A percentile compares a stretch with the other conserved stretches of the same genome.
Conservation (phyloP, 164 flowering plant genomes). For the Nelumbo lutea region DNA sequence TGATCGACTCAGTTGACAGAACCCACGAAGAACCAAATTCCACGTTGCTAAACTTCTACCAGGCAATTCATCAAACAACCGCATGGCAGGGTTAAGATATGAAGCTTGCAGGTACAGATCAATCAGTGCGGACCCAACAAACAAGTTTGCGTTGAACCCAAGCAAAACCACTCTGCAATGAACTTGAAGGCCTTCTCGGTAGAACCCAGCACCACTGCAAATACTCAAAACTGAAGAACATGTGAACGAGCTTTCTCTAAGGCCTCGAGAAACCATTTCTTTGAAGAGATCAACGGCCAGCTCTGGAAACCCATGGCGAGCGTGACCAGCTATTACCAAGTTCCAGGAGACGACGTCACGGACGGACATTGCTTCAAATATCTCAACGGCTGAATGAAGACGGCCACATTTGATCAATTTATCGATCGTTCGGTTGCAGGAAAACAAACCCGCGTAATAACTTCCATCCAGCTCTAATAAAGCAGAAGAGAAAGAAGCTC, state of each 20-base stretch:
- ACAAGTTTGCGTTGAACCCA: slow-evolving; percentile 48
- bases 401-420: slow-evolving; percentile 36
- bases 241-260: slow-evolving; percentile 49
- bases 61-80: slow-evolving; percentile 44
- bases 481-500: slow-evolving; percentile 2
- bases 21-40: slow-evolving; percentile 58
- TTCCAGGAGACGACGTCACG: slow-evolving; percentile 59
- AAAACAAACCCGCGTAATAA: slow-evolving; percentile 16
- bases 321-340: slow-evolving; percentile 46
- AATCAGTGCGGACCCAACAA: slow-evolving; percentile 48
- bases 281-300: slow-evolving; percentile 33
- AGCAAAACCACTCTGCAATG: slow-evolving; percentile 50
- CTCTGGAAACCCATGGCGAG: slow-evolving; percentile 28
- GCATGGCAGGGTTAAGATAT: slow-evolving; percentile 25
- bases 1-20: slow-evolving; percentile 36
- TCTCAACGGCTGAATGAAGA: slow-evolving; percentile 29
- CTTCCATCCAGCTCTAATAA: background rate
- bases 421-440: slow-evolving; percentile 33
- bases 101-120: slow-evolving; percentile 53
- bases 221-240: slow-evolving; percentile 52
- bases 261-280: slow-evolving; percentile 47
- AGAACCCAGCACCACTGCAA: slow-evolving; percentile 35
- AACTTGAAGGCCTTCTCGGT: slow-evolving; percentile 45
- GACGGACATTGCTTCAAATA: slow-evolving; percentile 56
- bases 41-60: slow-evolving; percentile 48